Conservation (phyloP, 495 filamentous ascomycete species). For the Cercophora newfieldiana region DNA sequence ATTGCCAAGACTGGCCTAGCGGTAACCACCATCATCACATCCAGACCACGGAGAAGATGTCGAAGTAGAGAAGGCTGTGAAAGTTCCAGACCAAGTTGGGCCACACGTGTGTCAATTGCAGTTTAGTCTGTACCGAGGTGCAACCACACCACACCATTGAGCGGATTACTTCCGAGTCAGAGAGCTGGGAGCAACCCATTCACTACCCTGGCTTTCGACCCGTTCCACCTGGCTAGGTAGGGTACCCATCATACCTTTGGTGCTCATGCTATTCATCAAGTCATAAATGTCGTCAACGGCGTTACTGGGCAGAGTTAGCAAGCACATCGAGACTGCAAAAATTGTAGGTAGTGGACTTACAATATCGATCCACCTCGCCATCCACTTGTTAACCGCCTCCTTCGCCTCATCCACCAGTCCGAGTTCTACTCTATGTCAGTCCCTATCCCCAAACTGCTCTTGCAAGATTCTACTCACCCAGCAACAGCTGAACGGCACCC, state of each 20-base stretch:
- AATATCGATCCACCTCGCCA: constrained; percentile 60
- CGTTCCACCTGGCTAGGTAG: too few relatives aligned
- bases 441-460: neutral
- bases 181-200: too few relatives aligned
- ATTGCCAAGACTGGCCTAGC: neutral
- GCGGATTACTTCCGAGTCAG: too few relatives aligned
- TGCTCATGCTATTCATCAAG: too few relatives aligned
- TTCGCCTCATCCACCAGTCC: constrained; percentile 73
- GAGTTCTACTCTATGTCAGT: constrained; percentile 42
- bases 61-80: neutral
- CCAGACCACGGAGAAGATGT: neutral
- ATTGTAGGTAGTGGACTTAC: neutral
- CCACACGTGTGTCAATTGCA: neutral
- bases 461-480: constrained; percentile 36
- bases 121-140: too few relatives aligned
- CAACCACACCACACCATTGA: too few relatives aligned
- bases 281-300: too few relatives aligned
- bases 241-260: too few relatives aligned
- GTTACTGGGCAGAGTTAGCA: neutral
- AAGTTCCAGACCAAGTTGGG: neutral
- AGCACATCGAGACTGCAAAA: neutral
- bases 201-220: too few relatives aligned
- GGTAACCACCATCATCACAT: neutral
- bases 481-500: constrained; percentile 62
- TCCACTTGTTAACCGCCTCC: constrained; percentile 62